phyloP scores from a whole-genome alignment of 1,284 basidiomycete species.

The Trichosporon asahii region DNA sequence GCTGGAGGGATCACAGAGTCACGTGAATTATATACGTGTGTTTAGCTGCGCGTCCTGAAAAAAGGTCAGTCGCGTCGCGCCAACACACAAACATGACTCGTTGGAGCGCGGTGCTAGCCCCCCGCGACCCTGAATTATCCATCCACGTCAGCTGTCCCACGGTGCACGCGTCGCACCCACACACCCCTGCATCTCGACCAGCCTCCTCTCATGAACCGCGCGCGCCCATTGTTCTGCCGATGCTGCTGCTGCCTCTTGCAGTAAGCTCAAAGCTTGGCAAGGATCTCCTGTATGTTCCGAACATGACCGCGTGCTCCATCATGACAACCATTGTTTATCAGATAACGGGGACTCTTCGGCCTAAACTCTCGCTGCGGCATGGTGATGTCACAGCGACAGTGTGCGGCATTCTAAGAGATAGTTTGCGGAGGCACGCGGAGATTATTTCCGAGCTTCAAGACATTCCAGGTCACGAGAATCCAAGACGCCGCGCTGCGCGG shows the following conservation, averaged over 20 bases:
- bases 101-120: background rate
- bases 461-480: background rate
- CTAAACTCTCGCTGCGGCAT: background rate
- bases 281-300: background rate
- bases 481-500: too few species aligned
- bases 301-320: background rate
- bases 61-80: constrained; percentile 4
- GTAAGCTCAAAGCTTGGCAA: background rate
- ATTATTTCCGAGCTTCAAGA: background rate
- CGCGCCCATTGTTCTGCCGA: background rate
- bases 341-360: background rate
- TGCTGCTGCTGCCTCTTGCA: too few species aligned
- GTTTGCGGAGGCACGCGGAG: background rate
- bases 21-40: background rate
- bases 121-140: background rate
- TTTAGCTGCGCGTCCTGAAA: background rate
- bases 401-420: background rate
- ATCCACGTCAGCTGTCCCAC: constrained; percentile 3
- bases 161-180: background rate
- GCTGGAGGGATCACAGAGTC: background rate
- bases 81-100: background rate
- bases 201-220: background rate
- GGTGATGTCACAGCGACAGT: background rate
- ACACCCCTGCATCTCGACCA: background rate
- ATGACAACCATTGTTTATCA: background rate